Conservation (phyloP, 305 asterid species). For the Fraxinus greggii region DNA sequence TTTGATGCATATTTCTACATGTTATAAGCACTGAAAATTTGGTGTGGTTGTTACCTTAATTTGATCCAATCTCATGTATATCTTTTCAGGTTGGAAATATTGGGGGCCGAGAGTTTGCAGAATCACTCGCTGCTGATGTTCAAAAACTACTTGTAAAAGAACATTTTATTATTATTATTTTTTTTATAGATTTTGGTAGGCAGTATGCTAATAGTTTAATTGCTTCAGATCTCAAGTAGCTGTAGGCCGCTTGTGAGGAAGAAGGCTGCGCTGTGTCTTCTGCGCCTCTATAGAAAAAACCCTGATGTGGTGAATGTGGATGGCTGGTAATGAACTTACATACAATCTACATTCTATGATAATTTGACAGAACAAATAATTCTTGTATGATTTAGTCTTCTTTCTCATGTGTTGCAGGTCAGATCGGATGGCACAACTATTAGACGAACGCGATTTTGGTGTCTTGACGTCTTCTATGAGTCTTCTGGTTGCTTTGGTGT, state of each 20-base stretch:
- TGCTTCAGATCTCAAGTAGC: conserved; percentile 86
- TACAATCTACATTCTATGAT: not conserved
- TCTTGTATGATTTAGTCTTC: not conserved
- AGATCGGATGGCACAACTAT: conserved; percentile 92
- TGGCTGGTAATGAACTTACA: conserved; percentile 68
- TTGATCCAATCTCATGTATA: conserved; percentile 20
- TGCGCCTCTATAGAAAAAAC: conserved; percentile 89
- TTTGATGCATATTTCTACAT: not conserved
- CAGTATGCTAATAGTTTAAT: conserved; percentile 33
- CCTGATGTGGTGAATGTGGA: conserved; percentile 98
- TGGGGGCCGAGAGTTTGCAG: conserved; percentile 99
- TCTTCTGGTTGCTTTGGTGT: conserved; percentile 91
- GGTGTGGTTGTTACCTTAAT: conserved; percentile 3
- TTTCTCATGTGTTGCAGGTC: conserved; percentile 60
- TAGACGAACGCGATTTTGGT: conserved; percentile 98
- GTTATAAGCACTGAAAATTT: not conserved
- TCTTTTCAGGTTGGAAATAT: conserved; percentile 89
- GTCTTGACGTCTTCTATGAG: conserved; percentile 97
- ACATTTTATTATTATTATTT: conserved; percentile 3
- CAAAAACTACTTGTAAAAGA: conserved; percentile 91
- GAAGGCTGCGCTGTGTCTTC: conserved; percentile 95
- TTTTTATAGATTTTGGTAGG: conserved; percentile 16
- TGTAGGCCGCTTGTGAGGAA: conserved; percentile 98
- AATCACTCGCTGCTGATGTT: conserved; percentile 98
- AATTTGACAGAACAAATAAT: conserved; percentile 7